These are phyloP conservation scores for Aspergillus cristatus DNA, from an alignment of 495 filamentous ascomycete species.

Conservation along the genomic window DNA sequence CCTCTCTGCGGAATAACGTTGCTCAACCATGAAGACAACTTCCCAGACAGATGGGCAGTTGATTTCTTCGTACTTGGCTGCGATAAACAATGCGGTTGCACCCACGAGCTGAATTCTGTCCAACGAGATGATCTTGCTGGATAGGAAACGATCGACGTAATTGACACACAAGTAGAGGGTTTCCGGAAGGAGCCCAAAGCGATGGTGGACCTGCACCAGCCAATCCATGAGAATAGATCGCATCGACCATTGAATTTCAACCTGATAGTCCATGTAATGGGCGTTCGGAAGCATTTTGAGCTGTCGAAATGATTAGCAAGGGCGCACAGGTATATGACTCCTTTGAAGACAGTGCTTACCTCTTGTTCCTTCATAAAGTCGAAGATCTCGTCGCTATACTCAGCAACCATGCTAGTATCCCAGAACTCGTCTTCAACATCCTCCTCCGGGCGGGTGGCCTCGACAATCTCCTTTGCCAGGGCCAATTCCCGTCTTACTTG, in stretches of 20 bases:
- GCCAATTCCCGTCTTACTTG: slow-evolving; percentile 58
- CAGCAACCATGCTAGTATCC: slow-evolving; percentile 97
- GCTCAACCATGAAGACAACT: slow-evolving; percentile 97
- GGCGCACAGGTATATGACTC: neutral
- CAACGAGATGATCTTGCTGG: slow-evolving; percentile 86
- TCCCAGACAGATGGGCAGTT: slow-evolving; percentile 90
- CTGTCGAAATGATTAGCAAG: slow-evolving; percentile 35
- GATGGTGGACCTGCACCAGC: slow-evolving; percentile 90
- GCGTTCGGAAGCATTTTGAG: slow-evolving; percentile 72
- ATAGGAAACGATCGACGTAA: slow-evolving; percentile 94
- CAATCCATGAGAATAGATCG: slow-evolving; percentile 96
- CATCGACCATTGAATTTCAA: slow-evolving; percentile 99
- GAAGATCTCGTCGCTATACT: slow-evolving; percentile 95
- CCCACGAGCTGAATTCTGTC: slow-evolving; percentile 94
- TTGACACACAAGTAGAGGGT: slow-evolving; percentile 90
- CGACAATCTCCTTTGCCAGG: slow-evolving; percentile 57
- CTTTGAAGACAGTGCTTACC: slow-evolving; percentile 42
- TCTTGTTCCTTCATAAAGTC: slow-evolving; percentile 80
- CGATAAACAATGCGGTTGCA: slow-evolving; percentile 90
- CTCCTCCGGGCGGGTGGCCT: slow-evolving; percentile 45
- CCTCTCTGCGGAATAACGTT: slow-evolving; percentile 79
- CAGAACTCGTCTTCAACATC: slow-evolving; percentile 79
- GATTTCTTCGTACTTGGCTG: slow-evolving; percentile 97
- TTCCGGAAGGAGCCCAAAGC: slow-evolving; percentile 85
- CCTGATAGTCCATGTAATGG: slow-evolving; percentile 93